Percentiles rank a stretch among this genome's conserved stretches.
These are phyloP conservation scores for Aspergillus ochraceoroseus DNA, from an alignment of 2,329 filamentous ascomycete species.

Conservation along the genomic window DNA sequence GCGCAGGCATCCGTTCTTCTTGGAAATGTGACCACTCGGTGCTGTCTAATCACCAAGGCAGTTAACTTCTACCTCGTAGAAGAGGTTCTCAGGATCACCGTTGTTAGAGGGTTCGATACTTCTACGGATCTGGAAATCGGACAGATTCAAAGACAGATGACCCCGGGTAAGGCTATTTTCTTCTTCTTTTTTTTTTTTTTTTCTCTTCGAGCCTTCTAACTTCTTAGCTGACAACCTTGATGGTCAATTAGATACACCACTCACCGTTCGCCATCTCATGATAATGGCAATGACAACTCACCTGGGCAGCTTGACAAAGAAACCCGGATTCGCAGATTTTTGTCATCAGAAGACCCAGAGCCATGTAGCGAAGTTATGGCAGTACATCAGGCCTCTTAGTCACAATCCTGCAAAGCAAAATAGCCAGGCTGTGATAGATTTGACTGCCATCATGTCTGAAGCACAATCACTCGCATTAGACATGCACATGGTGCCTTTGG, in stretches of 20 bases:
- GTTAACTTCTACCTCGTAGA: conserved; percentile 28
- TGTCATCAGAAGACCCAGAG: conserved; percentile 18
- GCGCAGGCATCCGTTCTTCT: conserved; percentile 22
- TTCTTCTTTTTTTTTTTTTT: background rate
- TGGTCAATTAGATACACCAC: conserved; percentile 20
- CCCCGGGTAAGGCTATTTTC: conserved; percentile 17
- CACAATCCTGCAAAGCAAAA: conserved; percentile 11
- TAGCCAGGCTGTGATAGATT: conserved; percentile 19
- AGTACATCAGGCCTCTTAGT: conserved; percentile 23
- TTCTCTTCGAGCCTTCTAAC: too few species aligned
- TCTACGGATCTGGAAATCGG: conserved; percentile 22
- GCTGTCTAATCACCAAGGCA: conserved; percentile 25
- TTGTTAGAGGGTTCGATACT: conserved; percentile 26
- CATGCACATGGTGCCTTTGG: conserved; percentile 27
- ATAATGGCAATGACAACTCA: conserved; percentile 21
- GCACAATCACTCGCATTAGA: conserved; percentile 27
- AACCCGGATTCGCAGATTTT: conserved; percentile 26
- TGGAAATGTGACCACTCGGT: conserved; percentile 21
- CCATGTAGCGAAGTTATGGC: conserved; percentile 22
- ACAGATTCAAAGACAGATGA: conserved; percentile 18
- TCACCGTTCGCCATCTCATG: conserved; percentile 20
- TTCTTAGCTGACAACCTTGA: too few species aligned
- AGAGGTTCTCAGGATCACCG: conserved; percentile 22
- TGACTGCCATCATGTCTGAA: conserved; percentile 26
- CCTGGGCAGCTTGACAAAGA: conserved; percentile 18